These are phyloP conservation scores for Hordeum pubiflorum DNA, from an alignment of 202 grass and related monocot genomes.

Conservation along the genomic window DNA sequence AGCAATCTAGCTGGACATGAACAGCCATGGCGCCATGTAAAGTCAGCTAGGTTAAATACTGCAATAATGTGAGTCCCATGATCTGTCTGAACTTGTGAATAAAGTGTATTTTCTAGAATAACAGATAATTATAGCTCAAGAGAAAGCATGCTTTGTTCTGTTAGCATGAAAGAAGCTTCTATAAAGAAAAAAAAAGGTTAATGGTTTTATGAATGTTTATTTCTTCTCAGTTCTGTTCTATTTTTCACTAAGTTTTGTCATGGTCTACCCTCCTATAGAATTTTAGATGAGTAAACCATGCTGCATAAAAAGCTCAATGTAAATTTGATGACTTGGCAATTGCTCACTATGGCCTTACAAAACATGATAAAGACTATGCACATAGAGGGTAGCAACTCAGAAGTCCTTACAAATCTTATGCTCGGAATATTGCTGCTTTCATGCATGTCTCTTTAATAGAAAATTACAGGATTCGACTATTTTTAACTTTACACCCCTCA, in stretches of 20 bases:
- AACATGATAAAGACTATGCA: background rate
- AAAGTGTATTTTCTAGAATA: background rate
- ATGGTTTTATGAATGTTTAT: background rate
- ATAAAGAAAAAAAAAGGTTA: background rate
- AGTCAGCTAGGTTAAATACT: constrained; percentile 9
- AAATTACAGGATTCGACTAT: background rate
- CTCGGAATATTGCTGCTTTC: background rate
- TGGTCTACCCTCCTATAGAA: background rate
- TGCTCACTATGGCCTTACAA: background rate
- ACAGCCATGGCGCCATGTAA: background rate
- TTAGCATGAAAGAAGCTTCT: background rate
- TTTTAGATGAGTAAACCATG: background rate
- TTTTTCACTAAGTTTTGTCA: background rate
- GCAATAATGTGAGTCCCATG: background rate
- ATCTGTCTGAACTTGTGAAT: background rate
- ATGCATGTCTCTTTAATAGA: background rate
- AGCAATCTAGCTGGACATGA: background rate
- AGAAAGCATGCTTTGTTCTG: background rate
- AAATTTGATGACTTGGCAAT: background rate
- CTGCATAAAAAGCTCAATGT: background rate
- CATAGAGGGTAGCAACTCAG: background rate
- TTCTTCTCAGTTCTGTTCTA: background rate
- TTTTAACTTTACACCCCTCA: background rate
- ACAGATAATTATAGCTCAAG: background rate
- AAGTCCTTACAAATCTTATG: background rate